Percentiles rank a stretch among this genome's conserved stretches.
These are phyloP conservation scores for Ascochyta rabiei DNA, from an alignment of 2,329 filamentous ascomycete species.

Conservation along the genomic window DNA sequence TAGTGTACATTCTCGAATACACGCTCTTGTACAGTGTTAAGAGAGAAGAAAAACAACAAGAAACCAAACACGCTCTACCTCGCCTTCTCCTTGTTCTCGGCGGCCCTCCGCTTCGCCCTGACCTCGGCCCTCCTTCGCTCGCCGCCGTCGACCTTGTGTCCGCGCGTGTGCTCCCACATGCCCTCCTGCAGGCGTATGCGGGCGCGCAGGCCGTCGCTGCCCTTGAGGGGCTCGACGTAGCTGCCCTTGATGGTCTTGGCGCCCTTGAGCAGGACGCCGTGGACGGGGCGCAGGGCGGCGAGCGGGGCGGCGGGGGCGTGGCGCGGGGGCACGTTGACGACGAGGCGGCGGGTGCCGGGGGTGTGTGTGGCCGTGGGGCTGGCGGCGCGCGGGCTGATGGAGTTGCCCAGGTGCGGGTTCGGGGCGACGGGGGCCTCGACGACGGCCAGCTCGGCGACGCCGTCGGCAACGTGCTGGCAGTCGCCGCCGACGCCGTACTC, in stretches of 20 bases:
- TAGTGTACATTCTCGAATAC: conserved; percentile 2
- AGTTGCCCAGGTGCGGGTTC: conserved; percentile 33
- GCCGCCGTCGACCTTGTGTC: conserved; percentile 94
- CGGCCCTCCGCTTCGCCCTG: conserved; percentile 81
- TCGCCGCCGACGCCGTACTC: conserved; percentile 83
- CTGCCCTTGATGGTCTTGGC: conserved; percentile 76
- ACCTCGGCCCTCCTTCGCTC: conserved; percentile 88
- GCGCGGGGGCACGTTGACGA: conserved; percentile 64
- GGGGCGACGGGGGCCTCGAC: conserved; percentile 58
- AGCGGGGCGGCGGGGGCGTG: conserved; percentile 31
- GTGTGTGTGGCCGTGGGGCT: conserved; percentile 59
- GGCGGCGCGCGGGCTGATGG: conserved; percentile 34
- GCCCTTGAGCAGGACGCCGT: conserved; percentile 70
- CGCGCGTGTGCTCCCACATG: conserved; percentile 88
- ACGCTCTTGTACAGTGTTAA: conserved; percentile 4
- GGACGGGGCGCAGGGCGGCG: conserved; percentile 61
- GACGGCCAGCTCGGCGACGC: conserved; percentile 63
- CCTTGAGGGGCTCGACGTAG: conserved; percentile 72
- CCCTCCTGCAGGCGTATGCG: conserved; percentile 77
- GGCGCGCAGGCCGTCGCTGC: conserved; percentile 64
- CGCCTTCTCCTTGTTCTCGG: conserved; percentile 74
- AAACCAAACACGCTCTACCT: conserved; percentile 25
- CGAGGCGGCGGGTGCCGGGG: conserved; percentile 61
- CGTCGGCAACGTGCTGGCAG: conserved; percentile 69
- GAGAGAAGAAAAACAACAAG: too few relatives aligned